Evolutionary conservation across 164 flowering plant genomes (phyloP).

Genomic region (Tinospora cordifolia): DNA sequence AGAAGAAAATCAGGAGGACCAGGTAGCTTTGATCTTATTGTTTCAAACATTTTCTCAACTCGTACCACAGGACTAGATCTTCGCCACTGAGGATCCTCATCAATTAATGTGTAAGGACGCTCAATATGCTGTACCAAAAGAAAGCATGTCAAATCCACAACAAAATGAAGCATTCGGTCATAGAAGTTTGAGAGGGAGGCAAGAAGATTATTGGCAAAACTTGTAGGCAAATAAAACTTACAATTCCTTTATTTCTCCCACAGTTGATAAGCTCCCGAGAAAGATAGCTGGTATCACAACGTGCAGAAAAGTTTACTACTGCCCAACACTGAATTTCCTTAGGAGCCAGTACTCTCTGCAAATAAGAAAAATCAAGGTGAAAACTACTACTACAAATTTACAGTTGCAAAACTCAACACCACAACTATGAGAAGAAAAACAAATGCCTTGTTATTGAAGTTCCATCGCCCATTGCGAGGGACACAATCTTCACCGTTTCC

Average conservation of each 20-base stretch:
- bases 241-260: slow-evolving; percentile 67
- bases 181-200: not conserved
- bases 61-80: slow-evolving; percentile 42
- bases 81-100: slow-evolving; percentile 53
- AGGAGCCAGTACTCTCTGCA: slow-evolving; percentile 44
- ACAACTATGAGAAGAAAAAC: not conserved
- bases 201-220: not conserved
- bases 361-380: slow-evolving; percentile 3
- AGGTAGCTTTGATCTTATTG: slow-evolving; percentile 40
- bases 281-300: slow-evolving; percentile 55
- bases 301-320: slow-evolving; percentile 73
- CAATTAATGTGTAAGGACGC: slow-evolving; percentile 58
- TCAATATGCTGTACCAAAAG: slow-evolving; percentile 47
- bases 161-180: not conserved
- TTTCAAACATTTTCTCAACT: slow-evolving; percentile 72
- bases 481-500: slow-evolving; percentile 48
- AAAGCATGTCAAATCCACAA: not conserved
- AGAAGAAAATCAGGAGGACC: slow-evolving; percentile 57
- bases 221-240: slow-evolving; percentile 20
- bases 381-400: not conserved
- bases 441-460: slow-evolving; percentile 59
- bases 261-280: slow-evolving; percentile 66
- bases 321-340: slow-evolving; percentile 46
- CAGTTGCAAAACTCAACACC: not conserved
- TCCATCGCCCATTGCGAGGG: slow-evolving; percentile 75